These are phyloP conservation scores for Trichoderma polysporum DNA, from an alignment of 2,329 filamentous ascomycete species.

Conservation along the genomic window DNA sequence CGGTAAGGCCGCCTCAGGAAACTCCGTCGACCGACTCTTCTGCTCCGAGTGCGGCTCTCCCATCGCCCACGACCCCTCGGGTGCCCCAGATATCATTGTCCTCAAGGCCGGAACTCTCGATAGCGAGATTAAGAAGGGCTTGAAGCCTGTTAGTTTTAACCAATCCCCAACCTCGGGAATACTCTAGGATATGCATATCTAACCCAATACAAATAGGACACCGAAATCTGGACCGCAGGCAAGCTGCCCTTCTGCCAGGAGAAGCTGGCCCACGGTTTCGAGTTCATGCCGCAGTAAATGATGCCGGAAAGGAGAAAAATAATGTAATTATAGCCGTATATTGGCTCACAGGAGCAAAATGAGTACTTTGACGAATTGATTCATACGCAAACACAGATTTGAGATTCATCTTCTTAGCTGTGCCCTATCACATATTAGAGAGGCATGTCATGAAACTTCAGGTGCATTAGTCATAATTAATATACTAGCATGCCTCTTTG, in stretches of 20 bases:
- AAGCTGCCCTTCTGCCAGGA: conserved; percentile 72
- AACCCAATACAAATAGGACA: conserved; percentile 46
- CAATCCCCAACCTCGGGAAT: no score
- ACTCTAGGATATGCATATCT: conserved; percentile 2
- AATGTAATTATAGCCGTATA: background rate
- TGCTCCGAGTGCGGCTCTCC: conserved; percentile 68
- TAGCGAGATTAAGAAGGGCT: conserved; percentile 62
- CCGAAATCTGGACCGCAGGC: conserved; percentile 67
- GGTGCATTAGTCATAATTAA: conserved; percentile 4
- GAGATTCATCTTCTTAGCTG: background rate
- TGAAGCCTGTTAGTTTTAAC: conserved; percentile 58
- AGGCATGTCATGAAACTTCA: background rate
- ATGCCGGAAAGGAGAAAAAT: background rate
- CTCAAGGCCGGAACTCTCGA: conserved; percentile 66
- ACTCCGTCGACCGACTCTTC: conserved; percentile 66
- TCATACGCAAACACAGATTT: background rate
- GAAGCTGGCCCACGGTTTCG: conserved; percentile 60
- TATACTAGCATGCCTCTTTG: background rate
- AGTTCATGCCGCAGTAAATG: conserved; percentile 61
- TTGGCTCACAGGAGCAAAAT: background rate
- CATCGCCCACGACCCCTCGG: conserved; percentile 68
- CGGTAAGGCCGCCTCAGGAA: conserved; percentile 59
- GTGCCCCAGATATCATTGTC: conserved; percentile 68
- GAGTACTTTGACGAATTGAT: background rate
- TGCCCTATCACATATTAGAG: background rate